Base-by-base conservation (phyloP, 2,329 filamentous ascomycete genomes). In the Phialophora macrospora region DNA sequence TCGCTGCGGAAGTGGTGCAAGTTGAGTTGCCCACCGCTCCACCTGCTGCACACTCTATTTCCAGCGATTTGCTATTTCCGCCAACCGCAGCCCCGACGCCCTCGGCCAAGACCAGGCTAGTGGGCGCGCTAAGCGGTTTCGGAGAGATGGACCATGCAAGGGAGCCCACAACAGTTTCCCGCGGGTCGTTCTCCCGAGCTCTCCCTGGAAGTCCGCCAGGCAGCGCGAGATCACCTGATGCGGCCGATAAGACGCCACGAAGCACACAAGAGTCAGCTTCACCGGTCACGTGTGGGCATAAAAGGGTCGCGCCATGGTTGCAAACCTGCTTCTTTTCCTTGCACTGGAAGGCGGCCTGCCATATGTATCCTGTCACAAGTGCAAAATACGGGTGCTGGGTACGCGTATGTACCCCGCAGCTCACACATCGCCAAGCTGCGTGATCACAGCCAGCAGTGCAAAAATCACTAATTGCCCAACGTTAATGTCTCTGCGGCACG, bases 371-470 rank as follows among this genome's bases (percentile, higher is more conserved):
- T n/a, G 38, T n/a, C 17, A n/a, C 8, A 6, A 44, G 7, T 44
- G 17, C 38, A 8, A 6, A 44, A 44, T 8, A n/a, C 38, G 7
- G 24, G 24, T 24, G 17, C 17, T 3, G 3, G 2, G 2, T 34
- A 12, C 44, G 20, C 20, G 44, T 48, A n/a, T 48, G 44, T 48
- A n/a, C 44, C 44, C 48, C 48, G 48, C 48, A 51, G 48, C 48
- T 65, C 46, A 65, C 14, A 65, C 49, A 52, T 65, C 46, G 22
- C 63, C 63, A n/a, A 65, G 58, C 22, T 65, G 63, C n/a, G 63
- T 65, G 52, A 65, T 62, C 20, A 65, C 63, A 20, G 63, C 63
- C 30, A 65, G 46, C n/a, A 65, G 63, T 38, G 63, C 63, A 22
- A 65, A 60, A 32, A 65, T 55, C 32, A 65, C 63, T 65, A 34